Evolutionary conservation across 495 filamentous ascomycete genomes (phyloP), one percentile per base, ranked within the genome.

Genomic region (Penicillium chermesinum): DNA sequence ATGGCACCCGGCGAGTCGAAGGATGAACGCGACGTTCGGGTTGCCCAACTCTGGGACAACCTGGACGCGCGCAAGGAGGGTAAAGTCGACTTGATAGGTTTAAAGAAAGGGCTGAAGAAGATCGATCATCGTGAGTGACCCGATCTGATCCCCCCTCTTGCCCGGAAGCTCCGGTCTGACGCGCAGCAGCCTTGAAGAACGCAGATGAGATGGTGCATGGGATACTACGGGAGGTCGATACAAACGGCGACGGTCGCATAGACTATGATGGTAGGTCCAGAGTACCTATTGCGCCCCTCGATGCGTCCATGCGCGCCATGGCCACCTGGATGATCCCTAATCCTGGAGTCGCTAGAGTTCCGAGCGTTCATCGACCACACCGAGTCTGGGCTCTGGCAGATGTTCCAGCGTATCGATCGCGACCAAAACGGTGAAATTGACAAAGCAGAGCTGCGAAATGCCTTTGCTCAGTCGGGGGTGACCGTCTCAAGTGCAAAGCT

Each of bases 341-440:
- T 21, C 13, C 30, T 19, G 32, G 51, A 41, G 13, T 49, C 66
- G n/a, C 7, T 40, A 89, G 91, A 98, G 67, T 98, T 98, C 58
- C 84, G 84, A 37, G 67, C 74, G 41, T 98, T 98, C 60, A 88
- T 96, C 61, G 79, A 88, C 50, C 74, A 84, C 36, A 90, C 93
- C 25, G 93, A 98, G 59, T 78, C 78, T 42, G 83, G 95, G 54
- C 75, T 98, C 13, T 82, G 79, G 68, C 54, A 77, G 27, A 80
- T 98, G 33, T 98, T 97, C 70, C 78, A 84, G 56, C 84, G 78
- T 41, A 96, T 98, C 51, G 93, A 98, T 64, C 77, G 78, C 46
- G 84, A 97, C 58, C 71, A 81, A 17, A 90, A 95, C 62, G 91
- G 91, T 41, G 89, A 89, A 66, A 74, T 98, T 35, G 88, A 95